Conservation (phyloP, 208 protist species). For the Wallacemonas sp. region DNA sequence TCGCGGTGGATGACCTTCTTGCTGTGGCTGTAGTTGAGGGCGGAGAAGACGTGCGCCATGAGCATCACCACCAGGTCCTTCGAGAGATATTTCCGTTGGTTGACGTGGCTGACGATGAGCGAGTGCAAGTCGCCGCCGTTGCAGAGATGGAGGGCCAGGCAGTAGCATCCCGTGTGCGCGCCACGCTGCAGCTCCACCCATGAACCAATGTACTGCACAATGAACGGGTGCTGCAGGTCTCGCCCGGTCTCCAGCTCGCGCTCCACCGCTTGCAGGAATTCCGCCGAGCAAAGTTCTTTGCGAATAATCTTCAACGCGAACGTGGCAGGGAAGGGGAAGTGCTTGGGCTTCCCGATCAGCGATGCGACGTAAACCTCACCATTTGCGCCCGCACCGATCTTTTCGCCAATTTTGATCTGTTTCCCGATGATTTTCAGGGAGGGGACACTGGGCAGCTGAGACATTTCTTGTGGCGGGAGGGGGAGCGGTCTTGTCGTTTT, state of each 20-base stretch:
- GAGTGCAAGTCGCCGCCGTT: conserved; percentile 81
- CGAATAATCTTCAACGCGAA: conserved; percentile 85
- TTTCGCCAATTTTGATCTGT: conserved; percentile 51
- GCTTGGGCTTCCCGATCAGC: conserved; percentile 10
- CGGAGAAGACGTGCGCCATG: conserved; percentile 83
- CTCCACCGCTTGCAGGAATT: conserved; percentile 34
- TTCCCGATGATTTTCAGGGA: conserved; percentile 44
- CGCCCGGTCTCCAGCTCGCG: conserved; percentile 60
- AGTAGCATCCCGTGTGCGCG: conserved; percentile 58
- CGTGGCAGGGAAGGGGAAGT: conserved; percentile 37
- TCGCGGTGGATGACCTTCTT: conserved; percentile 88
- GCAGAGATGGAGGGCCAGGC: conserved; percentile 84
- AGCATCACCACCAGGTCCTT: conserved; percentile 58
- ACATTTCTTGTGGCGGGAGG: no score
- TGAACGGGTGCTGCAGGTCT: conserved; percentile 61
- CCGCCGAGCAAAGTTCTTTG: conserved; percentile 33
- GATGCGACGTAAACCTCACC: conserved; percentile 56
- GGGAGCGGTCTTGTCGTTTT: no score
- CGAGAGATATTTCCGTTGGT: conserved; percentile 24
- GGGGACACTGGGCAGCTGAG: not conserved
- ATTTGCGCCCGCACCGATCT: conserved; percentile 57
- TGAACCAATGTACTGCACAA: conserved; percentile 77
- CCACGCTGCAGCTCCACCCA: conserved; percentile 62
- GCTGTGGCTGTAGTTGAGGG: conserved; percentile 87
- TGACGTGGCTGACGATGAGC: conserved; percentile 44